Percentiles rank a stretch among this genome's conserved stretches.
phyloP scores from a whole-genome alignment of 2,329 filamentous ascomycete genomes.

The Canariomyces notabilis region DNA sequence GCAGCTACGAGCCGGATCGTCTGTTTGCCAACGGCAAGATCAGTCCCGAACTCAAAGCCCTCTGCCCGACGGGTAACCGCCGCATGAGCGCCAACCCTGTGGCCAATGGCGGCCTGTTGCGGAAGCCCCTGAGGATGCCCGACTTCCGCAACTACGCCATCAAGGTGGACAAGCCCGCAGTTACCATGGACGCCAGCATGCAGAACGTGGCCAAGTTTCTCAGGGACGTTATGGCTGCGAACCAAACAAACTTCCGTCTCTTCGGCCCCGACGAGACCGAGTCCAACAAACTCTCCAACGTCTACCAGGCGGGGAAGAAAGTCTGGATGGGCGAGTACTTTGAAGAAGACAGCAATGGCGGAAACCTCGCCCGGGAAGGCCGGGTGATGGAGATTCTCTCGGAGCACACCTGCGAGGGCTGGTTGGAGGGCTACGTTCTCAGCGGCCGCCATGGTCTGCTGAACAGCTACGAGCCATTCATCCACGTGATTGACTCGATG shows the following conservation, averaged over 20 bases:
- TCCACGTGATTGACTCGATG: slow-evolving; percentile 80
- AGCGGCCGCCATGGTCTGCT: slow-evolving; percentile 71
- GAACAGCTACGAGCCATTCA: slow-evolving; percentile 79
- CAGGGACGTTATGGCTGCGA: slow-evolving; percentile 60
- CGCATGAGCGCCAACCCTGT: slow-evolving; percentile 77
- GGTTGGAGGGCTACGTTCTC: slow-evolving; percentile 74
- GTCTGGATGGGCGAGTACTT: slow-evolving; percentile 77
- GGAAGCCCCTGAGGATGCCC: slow-evolving; percentile 63
- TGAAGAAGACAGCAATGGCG: slow-evolving; percentile 68
- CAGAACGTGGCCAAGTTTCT: slow-evolving; percentile 62
- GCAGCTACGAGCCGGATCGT: slow-evolving; percentile 67
- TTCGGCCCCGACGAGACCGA: slow-evolving; percentile 79
- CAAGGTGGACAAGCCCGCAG: slow-evolving; percentile 56
- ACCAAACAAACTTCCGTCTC: slow-evolving; percentile 64
- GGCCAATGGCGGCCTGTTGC: slow-evolving; percentile 64
- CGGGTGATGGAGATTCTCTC: slow-evolving; percentile 82
- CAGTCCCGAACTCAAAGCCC: slow-evolving; percentile 54
- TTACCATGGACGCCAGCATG: slow-evolving; percentile 59
- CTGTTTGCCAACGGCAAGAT: slow-evolving; percentile 63
- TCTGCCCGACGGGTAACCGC: slow-evolving; percentile 60
- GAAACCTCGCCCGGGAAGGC: slow-evolving; percentile 63
- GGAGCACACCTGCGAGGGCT: slow-evolving; percentile 74
- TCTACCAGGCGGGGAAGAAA: slow-evolving; percentile 72
- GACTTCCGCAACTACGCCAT: slow-evolving; percentile 66
- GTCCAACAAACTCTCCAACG: slow-evolving; percentile 68